Base-by-base conservation (phyloP, 148 eudicot species). In the Camellia lanceoleosa region DNA sequence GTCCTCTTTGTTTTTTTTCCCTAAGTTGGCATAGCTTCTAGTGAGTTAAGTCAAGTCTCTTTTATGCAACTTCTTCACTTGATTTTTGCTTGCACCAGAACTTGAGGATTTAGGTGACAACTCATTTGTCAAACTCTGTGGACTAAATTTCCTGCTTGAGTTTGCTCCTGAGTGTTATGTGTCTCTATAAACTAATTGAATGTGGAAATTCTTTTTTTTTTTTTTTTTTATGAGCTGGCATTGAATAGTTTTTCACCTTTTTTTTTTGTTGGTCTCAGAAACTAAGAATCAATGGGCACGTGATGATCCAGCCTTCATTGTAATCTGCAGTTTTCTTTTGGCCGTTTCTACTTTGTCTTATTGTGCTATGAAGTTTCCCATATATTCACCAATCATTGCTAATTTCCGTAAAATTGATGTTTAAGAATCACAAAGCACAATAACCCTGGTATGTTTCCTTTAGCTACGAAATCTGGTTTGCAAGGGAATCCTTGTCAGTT, bases 281-380 rank as follows among this genome's bases (percentile, higher is more conserved):
- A 97, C 99, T 59, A 97, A 97, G 87, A 97, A 97, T 86, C 99
- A 97, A 82, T 97, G 99, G 99, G 99, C 99, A 83, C 98, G 99
- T 74, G 99, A 97, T 84, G 99, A 97, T 92, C 99, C 99, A 75
- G 99, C 98, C 82, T 97, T 94, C 92, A 89, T 97, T 80, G 99
- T 97, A 73, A 90, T 94, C 86, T 92, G 92, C 88, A 89, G 92
- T 90, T 89, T 97, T 82, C n/a, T n/a, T 74, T 86, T 94, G 80
- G 85, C 87, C 46, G 90, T 97, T 89, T 82, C 95, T 69, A 84
- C 98, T 49, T 68, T 92, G 86, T 98, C 99, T 13, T 97, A 94
- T 84, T 97, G 97, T 81, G 94, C 88, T 55, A 97, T 96, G 99
- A 94, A 90, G 99, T 90, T 56, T 84, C 74, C 64, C 69, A 44